A percentile compares a stretch with the other conserved stretches of the same genome.
Conservation (phyloP, 2,329 filamentous ascomycete genomes). For the Cladophialophora exuberans region DNA sequence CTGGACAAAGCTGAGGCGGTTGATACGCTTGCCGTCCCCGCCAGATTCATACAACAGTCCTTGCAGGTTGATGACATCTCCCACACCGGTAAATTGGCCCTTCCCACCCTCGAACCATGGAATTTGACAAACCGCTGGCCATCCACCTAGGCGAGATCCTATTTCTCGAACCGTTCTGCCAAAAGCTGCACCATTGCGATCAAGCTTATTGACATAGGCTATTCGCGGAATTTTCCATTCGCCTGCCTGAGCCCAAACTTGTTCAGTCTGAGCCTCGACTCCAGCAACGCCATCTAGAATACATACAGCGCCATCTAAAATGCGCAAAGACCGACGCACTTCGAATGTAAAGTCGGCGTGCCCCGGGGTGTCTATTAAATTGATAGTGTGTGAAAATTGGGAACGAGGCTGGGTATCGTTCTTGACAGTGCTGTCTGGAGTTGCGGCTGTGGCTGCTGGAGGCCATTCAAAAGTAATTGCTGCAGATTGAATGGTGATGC, state of each 20-base stretch:
- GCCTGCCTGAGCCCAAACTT: constrained; percentile 91
- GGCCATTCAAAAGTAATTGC: constrained; percentile 97
- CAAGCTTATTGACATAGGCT: constrained; percentile 82
- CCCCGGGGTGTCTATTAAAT: constrained; percentile 93
- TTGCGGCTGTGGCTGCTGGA: constrained; percentile 46
- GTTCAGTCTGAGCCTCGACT: constrained; percentile 95
- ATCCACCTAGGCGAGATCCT: constrained; percentile 74
- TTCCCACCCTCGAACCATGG: constrained; percentile 83
- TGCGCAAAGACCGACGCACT: constrained; percentile 84
- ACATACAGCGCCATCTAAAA: constrained; percentile 88
- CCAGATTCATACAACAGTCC: constrained; percentile 74
- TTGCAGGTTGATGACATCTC: constrained; percentile 76
- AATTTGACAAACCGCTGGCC: constrained; percentile 91
- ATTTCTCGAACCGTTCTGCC: constrained; percentile 84
- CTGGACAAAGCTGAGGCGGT: constrained; percentile 60
- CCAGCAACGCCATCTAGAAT: constrained; percentile 91
- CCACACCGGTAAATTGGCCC: constrained; percentile 78
- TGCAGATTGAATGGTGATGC: constrained; percentile 97
- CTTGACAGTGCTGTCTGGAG: constrained; percentile 28
- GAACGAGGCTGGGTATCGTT: constrained; percentile 50
- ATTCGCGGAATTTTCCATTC: constrained; percentile 83
- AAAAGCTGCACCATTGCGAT: constrained; percentile 81
- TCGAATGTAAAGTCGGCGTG: constrained; percentile 98
- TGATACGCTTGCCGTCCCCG: constrained; percentile 65
- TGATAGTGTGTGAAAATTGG: constrained; percentile 69